phyloP scores from a whole-genome alignment of 352 stramenopile species.

The Phytophthora constricta region DNA sequence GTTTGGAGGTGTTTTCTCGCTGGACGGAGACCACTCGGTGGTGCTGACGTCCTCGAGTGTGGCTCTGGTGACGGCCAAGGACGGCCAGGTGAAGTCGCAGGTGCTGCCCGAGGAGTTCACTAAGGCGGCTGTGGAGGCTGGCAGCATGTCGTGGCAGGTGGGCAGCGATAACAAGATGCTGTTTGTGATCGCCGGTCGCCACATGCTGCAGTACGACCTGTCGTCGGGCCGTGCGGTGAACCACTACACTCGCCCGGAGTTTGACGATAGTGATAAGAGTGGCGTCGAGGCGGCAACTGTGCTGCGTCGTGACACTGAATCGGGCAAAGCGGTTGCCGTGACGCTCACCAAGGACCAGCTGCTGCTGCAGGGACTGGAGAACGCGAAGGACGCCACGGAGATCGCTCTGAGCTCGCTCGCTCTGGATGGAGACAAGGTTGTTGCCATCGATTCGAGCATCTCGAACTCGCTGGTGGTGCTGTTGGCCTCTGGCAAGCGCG shows the following conservation, averaged over 20 bases:
- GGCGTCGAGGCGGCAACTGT: conserved; percentile 29
- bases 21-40: conserved; percentile 55
- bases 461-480: conserved; percentile 54
- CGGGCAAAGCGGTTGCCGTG: conserved; percentile 38
- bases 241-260: conserved; percentile 39
- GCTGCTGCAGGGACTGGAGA: conserved; percentile 48
- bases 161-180: conserved; percentile 52
- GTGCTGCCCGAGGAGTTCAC: conserved; percentile 41
- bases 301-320: conserved; percentile 47
- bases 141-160: conserved; percentile 46
- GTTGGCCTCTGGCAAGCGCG: conserved; percentile 65
- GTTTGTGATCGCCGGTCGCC: conserved; percentile 52
- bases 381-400: conserved; percentile 28
- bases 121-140: conserved; percentile 26
- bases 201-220: conserved; percentile 55
- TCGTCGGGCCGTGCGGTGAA: conserved; percentile 44
- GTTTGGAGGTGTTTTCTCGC: conserved; percentile 51
- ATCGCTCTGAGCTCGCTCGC: conserved; percentile 46
- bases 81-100: conserved; percentile 55
- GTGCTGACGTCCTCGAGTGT: conserved; percentile 56
- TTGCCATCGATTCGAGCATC: conserved; percentile 47
- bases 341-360: conserved; percentile 41
- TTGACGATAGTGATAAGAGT: conserved; percentile 42
- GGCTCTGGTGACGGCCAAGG: conserved; percentile 63
- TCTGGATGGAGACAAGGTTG: conserved; percentile 41